Percentiles rank a stretch among this genome's conserved stretches.
phyloP scores from a whole-genome alignment of 768 basidiomycete species.

The Kwoniella mangroviensis region DNA sequence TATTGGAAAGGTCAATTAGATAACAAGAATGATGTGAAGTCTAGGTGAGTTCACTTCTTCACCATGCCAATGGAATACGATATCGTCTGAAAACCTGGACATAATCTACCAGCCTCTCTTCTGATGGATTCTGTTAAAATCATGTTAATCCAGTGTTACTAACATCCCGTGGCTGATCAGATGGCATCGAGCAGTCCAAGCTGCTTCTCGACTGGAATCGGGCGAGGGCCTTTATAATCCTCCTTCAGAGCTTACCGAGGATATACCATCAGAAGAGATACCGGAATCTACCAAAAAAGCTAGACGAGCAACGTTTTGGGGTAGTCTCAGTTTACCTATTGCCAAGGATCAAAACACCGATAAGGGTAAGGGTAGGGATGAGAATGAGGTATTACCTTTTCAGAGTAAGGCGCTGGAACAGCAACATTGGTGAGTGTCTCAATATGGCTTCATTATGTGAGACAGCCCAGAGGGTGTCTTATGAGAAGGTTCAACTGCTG shows the following conservation, averaged over 20 bases:
- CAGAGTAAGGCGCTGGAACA: slow-evolving; percentile 48
- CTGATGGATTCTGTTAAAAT: not conserved
- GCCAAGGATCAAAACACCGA: slow-evolving; percentile 19
- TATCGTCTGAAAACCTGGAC: no score
- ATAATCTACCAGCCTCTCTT: not conserved
- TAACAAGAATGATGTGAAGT: slow-evolving; percentile 48
- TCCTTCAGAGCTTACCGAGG: slow-evolving; percentile 6
- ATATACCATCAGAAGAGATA: not conserved
- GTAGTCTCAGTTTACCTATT: slow-evolving; percentile 35
- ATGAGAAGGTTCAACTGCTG: no score
- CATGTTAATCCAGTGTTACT: not conserved
- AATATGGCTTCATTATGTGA: no score
- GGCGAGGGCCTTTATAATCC: slow-evolving; percentile 37
- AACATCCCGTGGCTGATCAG: not conserved
- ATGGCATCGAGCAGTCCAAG: slow-evolving; percentile 41
- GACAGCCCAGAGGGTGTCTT: no score
- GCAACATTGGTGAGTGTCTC: slow-evolving; percentile 48
- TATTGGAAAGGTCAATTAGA: slow-evolving; percentile 35
- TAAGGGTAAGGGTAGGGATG: slow-evolving; percentile 24
- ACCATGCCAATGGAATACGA: no score
- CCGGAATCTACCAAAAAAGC: slow-evolving; percentile 1
- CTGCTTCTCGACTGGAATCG: slow-evolving; percentile 36
- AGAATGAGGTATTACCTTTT: slow-evolving; percentile 41
- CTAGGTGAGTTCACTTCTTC: slow-evolving; percentile 43
- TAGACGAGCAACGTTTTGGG: slow-evolving; percentile 40